These are phyloP conservation scores for Cudoniella acicularis DNA, from an alignment of 495 filamentous ascomycete genomes.

Conservation along the genomic window DNA sequence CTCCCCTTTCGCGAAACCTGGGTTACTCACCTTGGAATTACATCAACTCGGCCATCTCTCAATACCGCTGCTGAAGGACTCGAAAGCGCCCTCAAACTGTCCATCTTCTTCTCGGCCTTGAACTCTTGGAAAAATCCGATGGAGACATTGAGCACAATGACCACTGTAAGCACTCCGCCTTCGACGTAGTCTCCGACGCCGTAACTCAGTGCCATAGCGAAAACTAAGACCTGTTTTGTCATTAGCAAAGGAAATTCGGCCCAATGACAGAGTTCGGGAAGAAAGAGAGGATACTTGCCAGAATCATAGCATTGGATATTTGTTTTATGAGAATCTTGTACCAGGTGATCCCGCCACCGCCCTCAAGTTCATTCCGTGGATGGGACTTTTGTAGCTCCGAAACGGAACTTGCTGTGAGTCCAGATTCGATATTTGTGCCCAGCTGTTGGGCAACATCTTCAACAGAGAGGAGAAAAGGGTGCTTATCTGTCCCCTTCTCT, in stretches of 20 bases:
- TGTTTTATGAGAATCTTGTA: constrained; percentile 65
- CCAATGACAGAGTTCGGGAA: too few relatives aligned
- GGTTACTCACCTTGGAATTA: constrained; percentile 53
- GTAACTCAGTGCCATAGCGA: constrained; percentile 82
- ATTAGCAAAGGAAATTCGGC: constrained; percentile 18
- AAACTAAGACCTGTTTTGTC: constrained; percentile 61
- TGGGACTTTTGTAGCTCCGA: constrained; percentile 45
- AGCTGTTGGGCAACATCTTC: constrained; percentile 50
- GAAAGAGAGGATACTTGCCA: constrained; percentile 39
- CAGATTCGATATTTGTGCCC: constrained; percentile 53
- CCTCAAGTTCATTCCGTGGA: constrained; percentile 60
- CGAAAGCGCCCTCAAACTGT: constrained; percentile 70
- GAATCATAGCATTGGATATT: constrained; percentile 63
- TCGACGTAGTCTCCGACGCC: constrained; percentile 78
- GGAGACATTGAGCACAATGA: constrained; percentile 78
- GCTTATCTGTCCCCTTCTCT: constrained; percentile 25
- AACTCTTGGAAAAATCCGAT: constrained; percentile 81
- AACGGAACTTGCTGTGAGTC: constrained; percentile 49
- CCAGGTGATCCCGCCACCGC: constrained; percentile 56
- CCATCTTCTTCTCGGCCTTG: constrained; percentile 81
- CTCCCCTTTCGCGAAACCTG: background rate
- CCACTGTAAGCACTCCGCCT: constrained; percentile 75
- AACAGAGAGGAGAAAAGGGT: constrained; percentile 48
- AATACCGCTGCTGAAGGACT: constrained; percentile 76
- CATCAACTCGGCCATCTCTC: constrained; percentile 61